A percentile compares a stretch with the other conserved stretches of the same genome.
These are phyloP conservation scores for Epicoccum sorghinum DNA, from an alignment of 2,329 filamentous ascomycete genomes.

Conservation along the genomic window DNA sequence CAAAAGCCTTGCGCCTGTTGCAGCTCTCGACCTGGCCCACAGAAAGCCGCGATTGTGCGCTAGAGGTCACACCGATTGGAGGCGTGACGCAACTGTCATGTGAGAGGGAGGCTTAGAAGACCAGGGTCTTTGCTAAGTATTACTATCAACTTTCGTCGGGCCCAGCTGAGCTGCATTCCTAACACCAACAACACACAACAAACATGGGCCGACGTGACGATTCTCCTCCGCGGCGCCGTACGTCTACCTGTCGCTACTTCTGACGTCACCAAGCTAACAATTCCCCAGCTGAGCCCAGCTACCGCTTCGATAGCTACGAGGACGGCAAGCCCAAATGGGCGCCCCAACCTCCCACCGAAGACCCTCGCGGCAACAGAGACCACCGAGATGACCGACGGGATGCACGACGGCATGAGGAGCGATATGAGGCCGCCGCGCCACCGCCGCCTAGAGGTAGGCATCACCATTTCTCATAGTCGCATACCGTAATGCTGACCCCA, in stretches of 20 bases:
- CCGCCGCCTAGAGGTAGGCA: constrained; percentile 19
- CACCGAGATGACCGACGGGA: constrained; percentile 31
- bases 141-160: constrained; percentile 7
- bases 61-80: constrained; percentile 20
- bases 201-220: constrained; percentile 32
- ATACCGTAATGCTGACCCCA: constrained; percentile 9
- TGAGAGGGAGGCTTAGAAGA: constrained; percentile 13
- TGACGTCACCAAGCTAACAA: background rate
- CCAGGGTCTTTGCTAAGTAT: constrained; percentile 9
- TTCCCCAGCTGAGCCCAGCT: constrained; percentile 26
- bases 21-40: constrained; percentile 13
- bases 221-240: constrained; percentile 27
- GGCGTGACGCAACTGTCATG: constrained; percentile 19
- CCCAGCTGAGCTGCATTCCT: constrained; percentile 1
- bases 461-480: background rate
- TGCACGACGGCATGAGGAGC: constrained; percentile 24
- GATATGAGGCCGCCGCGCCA: constrained; percentile 23
- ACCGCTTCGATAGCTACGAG: constrained; percentile 37
- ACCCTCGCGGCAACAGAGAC: constrained; percentile 29
- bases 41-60: constrained; percentile 9
- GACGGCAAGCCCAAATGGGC: constrained; percentile 37
- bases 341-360: constrained; percentile 24
- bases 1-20: constrained; percentile 1
- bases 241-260: background rate
- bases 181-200: constrained; percentile 2